Evolutionary conservation across 1,284 basidiomycete genomes (phyloP).

Genomic region (Ustanciosporium gigantosporum): DNA sequence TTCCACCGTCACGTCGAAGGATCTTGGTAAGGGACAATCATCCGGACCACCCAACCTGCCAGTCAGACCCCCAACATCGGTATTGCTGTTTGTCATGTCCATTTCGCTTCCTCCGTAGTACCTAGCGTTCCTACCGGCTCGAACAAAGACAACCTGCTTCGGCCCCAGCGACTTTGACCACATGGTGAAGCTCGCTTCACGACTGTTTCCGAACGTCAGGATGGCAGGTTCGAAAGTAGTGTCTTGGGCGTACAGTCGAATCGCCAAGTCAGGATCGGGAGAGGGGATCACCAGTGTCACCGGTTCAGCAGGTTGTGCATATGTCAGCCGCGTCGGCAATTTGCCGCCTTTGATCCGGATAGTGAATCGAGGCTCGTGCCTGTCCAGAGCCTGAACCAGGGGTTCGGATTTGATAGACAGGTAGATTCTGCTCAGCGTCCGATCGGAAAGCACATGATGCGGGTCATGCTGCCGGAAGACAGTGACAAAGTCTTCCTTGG

Average conservation of each 20-base stretch:
- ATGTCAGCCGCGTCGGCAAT: conserved; percentile 40
- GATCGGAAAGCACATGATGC: conserved; percentile 40
- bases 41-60: neutral
- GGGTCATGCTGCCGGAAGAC: conserved; percentile 49
- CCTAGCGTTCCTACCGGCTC: conserved; percentile 44
- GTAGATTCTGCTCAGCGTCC: conserved; percentile 52
- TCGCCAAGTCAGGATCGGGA: conserved; percentile 50
- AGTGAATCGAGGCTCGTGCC: conserved; percentile 29
- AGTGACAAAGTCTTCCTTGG: conserved; percentile 37
- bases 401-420: conserved; percentile 42
- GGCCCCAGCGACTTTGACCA: conserved; percentile 44
- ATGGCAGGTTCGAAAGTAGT: conserved; percentile 53
- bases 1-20: conserved; percentile 42
- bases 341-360: conserved; percentile 33
- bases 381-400: conserved; percentile 38
- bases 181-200: conserved; percentile 48
- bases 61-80: neutral
- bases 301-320: conserved; percentile 47
- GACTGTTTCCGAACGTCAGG: conserved; percentile 39
- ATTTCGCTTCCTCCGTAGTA: conserved; percentile 35
- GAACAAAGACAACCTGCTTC: conserved; percentile 49
- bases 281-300: conserved; percentile 48
- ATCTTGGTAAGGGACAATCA: conserved; percentile 28
- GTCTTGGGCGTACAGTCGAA: conserved; percentile 52
- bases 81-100: conserved; percentile 1